Evolutionary conservation across 148 eudicot genomes (phyloP), one percentile per base, ranked within the genome.

Genomic region (Arctostaphylos glauca): DNA sequence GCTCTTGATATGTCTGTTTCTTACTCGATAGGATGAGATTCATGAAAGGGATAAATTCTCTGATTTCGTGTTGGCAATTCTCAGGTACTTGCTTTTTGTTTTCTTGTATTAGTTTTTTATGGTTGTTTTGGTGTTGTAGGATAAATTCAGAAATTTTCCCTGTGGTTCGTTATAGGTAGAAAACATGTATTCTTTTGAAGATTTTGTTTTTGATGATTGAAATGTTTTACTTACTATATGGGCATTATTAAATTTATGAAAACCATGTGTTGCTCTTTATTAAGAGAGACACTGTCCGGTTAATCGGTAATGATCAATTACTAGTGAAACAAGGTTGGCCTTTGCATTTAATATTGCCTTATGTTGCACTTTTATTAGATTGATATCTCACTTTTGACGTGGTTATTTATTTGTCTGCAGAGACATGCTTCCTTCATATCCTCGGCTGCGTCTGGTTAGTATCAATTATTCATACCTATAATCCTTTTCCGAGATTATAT

Each of bases 21-120:
- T 87, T 68, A 23, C 23, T 85, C 84, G 80, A 82, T 76, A 96
- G 99, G 99, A 96, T 89, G 99, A 96, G 89, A 94, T 97, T 82
- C 99, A 97, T 87, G 99, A 97, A 81, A 89, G 99, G 89, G 99
- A 97, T 83, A 93, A 92, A 62, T 93, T 83, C 86, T 92, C 96
- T 48, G 99, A 97, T 88, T 91, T 97, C 82, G 90, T 90, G 92
- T 94, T 97, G 41, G 91, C 99, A 68, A 93, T 97, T 79, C 86
- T 97, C 91, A 94, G 98, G 99, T 97, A 87, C 79, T 62, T 59
- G 46, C 80, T 74, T 7, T 67, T 60, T 60, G 55, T 55, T 46
- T n/a, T 9, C 16, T 44, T 21, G 15, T 25, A 6, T 67, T 31
- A 31, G 38, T 67, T 67, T 67, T 38, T 67, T 67, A 31, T 31